Conservation (phyloP, 257 asterid genomes). For the Craterostigma plantagineum region DNA sequence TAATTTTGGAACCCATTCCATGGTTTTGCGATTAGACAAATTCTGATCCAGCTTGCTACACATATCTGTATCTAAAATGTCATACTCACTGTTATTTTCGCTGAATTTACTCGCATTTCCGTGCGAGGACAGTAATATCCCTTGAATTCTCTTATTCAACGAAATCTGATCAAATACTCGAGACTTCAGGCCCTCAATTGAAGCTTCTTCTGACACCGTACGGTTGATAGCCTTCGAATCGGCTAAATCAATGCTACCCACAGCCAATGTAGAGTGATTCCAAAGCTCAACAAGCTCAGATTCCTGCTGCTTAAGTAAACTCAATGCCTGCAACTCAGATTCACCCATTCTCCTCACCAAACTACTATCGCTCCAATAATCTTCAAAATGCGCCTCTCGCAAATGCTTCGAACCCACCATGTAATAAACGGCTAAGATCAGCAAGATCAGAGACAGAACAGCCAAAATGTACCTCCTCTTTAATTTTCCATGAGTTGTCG, state of each 20-base stretch:
- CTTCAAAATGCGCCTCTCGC: slow-evolving; percentile 25
- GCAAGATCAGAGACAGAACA: slow-evolving; percentile 25
- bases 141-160: slow-evolving; percentile 57
- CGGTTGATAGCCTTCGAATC: slow-evolving; percentile 15
- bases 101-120: slow-evolving; percentile 13
- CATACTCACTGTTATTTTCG: slow-evolving; percentile 21
- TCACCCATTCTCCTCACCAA: slow-evolving; percentile 55
- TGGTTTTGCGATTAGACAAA: slow-evolving; percentile 38
- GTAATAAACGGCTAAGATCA: slow-evolving; percentile 38
- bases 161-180: slow-evolving; percentile 48
- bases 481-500: slow-evolving; percentile 16
- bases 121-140: slow-evolving; percentile 53
- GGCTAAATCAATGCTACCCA: slow-evolving; percentile 7
- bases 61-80: slow-evolving; percentile 33
- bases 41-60: slow-evolving; percentile 60
- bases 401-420: slow-evolving; percentile 34
- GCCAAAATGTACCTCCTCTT: slow-evolving; percentile 47
- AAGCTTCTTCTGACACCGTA: slow-evolving; percentile 1
- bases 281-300: slow-evolving; percentile 53
- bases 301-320: slow-evolving; percentile 68
- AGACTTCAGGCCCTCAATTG: slow-evolving; percentile 36
- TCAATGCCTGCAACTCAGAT: slow-evolving; percentile 57
- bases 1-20: slow-evolving; percentile 68
- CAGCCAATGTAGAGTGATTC: slow-evolving; percentile 30
- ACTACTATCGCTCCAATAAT: slow-evolving; percentile 12